Conservation (phyloP, 2,329 filamentous ascomycete species). For the Colletotrichum eremochloae region DNA sequence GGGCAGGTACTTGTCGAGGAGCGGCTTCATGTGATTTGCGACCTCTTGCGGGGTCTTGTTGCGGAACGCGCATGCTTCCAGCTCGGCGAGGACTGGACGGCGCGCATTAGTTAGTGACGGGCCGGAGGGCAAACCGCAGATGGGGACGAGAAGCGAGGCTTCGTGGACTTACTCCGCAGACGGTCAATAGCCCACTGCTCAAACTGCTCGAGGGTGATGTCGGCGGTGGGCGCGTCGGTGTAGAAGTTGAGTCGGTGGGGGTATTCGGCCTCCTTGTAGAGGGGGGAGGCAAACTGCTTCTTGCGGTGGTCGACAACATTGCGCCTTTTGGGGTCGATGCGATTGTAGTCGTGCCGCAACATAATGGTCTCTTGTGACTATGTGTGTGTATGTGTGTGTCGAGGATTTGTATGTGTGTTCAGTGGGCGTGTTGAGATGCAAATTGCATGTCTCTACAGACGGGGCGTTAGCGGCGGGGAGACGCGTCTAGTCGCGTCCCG, state of each 20-base stretch:
- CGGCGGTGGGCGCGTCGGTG: constrained; percentile 85
- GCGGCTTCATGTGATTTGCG: constrained; percentile 82
- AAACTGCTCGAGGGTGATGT: constrained; percentile 97
- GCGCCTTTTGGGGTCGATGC: constrained; percentile 79
- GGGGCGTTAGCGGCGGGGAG: constrained; percentile 10
- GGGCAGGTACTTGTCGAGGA: constrained; percentile 89
- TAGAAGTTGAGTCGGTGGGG: constrained; percentile 94
- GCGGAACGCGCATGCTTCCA: constrained; percentile 95
- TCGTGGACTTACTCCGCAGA: constrained; percentile 73
- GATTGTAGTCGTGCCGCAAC: constrained; percentile 65
- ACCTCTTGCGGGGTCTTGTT: constrained; percentile 90
- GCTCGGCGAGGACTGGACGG: constrained; percentile 79
- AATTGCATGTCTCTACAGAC: constrained; percentile 8
- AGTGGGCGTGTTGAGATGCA: constrained; percentile 15
- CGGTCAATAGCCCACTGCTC: constrained; percentile 99
- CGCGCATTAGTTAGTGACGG: constrained; percentile 7
- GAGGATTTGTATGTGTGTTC: neutral
- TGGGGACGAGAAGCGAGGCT: neutral
- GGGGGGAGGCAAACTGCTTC: constrained; percentile 84
- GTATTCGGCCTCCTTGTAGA: constrained; percentile 84
- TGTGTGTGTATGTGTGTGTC: neutral
- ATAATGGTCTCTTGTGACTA: constrained; percentile 49
- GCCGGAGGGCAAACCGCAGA: neutral
- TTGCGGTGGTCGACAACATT: constrained; percentile 83
- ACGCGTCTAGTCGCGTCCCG: constrained; percentile 38